Percentiles rank a stretch among this genome's conserved stretches.
Evolutionary conservation across 2,329 filamentous ascomycete genomes (phyloP).

Genomic region (Lecanicillium sp.): DNA sequence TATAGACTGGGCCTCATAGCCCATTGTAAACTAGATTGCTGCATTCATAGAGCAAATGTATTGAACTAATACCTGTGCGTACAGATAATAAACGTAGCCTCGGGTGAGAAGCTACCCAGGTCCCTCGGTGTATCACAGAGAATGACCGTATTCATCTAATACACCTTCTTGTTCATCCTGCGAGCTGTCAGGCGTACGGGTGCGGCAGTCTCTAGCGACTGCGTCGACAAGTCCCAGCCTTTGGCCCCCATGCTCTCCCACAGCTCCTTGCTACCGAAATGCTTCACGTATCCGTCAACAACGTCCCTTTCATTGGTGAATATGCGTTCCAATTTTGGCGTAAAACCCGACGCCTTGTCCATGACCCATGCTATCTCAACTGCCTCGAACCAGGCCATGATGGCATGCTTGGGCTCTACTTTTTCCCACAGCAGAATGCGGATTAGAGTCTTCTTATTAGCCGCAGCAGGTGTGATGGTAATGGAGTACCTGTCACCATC

Average conservation of each 20-base stretch:
- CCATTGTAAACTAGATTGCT: not conserved
- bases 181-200: constrained; percentile 27
- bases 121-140: not conserved
- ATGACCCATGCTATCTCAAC: constrained; percentile 32
- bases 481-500: constrained; percentile 15
- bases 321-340: not conserved
- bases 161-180: constrained; percentile 20
- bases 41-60: constrained; percentile 11
- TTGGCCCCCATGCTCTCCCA: constrained; percentile 23
- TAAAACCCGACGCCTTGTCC: constrained; percentile 15
- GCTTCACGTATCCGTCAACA: constrained; percentile 5
- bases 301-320: not conserved
- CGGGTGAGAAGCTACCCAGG: not conserved
- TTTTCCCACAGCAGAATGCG: constrained; percentile 31
- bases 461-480: constrained; percentile 7
- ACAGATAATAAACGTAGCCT: not conserved
- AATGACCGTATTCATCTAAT: not conserved
- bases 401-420: constrained; percentile 23
- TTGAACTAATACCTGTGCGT: not conserved
- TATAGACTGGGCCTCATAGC: not conserved
- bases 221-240: constrained; percentile 31
- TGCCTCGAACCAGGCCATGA: constrained; percentile 32
- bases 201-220: constrained; percentile 31
- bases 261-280: constrained; percentile 16
- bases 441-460: constrained; percentile 21